A percentile compares a stretch with the other conserved stretches of the same genome.
phyloP scores from a whole-genome alignment of 768 basidiomycete genomes.

The Leccinum subtestaceum region DNA sequence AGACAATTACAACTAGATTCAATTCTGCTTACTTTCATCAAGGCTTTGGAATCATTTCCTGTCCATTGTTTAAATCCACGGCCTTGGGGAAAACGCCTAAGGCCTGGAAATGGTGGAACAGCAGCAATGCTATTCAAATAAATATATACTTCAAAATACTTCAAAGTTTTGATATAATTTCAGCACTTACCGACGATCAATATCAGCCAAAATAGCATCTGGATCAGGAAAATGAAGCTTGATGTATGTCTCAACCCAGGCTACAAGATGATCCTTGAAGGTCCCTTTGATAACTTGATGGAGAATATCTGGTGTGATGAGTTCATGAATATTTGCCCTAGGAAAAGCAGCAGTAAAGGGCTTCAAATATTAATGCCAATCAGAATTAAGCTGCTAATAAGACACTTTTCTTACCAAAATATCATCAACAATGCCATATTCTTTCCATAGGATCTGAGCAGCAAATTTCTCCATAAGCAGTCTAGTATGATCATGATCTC shows the following conservation, averaged over 20 bases:
- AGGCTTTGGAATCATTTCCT: not conserved
- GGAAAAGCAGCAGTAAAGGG: not conserved
- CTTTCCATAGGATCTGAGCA: not conserved
- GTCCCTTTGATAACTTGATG: not conserved
- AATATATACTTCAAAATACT: not conserved
- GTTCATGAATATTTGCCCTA: not conserved
- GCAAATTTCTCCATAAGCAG: not conserved
- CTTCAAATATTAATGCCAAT: not conserved
- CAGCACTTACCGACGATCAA: not conserved
- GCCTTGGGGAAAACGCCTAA: not conserved
- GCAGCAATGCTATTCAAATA: not conserved
- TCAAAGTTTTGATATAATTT: not conserved
- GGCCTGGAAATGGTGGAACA: not conserved
- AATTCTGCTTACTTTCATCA: not conserved
- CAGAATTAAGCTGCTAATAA: not conserved
- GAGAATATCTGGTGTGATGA: not conserved
- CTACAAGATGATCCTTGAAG: not conserved
- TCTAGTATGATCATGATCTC: not conserved
- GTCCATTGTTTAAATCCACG: not conserved
- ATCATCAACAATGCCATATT: not conserved
- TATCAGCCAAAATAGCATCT: not conserved
- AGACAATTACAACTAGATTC: too few species aligned
- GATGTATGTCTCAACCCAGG: not conserved
- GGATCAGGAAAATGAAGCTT: not conserved
- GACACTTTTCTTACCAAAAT: not conserved